Evolutionary conservation across 495 filamentous ascomycete species (phyloP), one percentile per base, ranked within the genome.

Genomic region (Penicillium maclennaniae): DNA sequence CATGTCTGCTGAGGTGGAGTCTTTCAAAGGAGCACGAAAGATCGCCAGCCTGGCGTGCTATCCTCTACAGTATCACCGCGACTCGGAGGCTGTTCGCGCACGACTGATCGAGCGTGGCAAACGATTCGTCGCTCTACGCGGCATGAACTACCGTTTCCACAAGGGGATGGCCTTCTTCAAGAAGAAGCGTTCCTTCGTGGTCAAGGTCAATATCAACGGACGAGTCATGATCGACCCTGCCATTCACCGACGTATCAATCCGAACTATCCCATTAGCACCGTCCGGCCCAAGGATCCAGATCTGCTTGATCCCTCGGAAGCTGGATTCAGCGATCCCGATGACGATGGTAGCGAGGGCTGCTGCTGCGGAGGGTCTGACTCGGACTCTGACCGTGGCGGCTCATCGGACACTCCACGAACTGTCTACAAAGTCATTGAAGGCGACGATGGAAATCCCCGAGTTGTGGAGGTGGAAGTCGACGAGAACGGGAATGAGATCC

Each of bases 191-290:
- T 69, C 79, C 3, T 53, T 54, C 43, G 77, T 95, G 23, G 77
- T 85, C 68, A 95, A 93, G 67, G 83, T 95, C 72, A 91, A 91
- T 53, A 87, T 95, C 72, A 95, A 95, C 57, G 87, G 89, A 27
- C 84, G 92, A 43, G 83, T 96, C 55, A 96, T 96, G 92, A 79
- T 96, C 36, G 92, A 97, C 62, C 87, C 91, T 0, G 84, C 84
- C 14, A 91, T 89, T 47, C 89, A 92, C 72, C 81, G 91, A 21
- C 82, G 90, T 3, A 89, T 93, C 54, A 91, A 92, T 56, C 90
- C 91, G 1, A 96, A 96, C 59, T 96, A 96, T 60, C 81, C 82
- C 15, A 85, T 96, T 63, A 89, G 85, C 45, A 83, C 83, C 0
- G 86, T 95, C 39, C 84, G 88, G 48, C 84, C 86, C 10, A 87